A percentile compares a stretch with the other conserved stretches of the same genome.
Evolutionary conservation across 257 asterid species (phyloP).

Genomic region (Coffea canephora): DNA sequence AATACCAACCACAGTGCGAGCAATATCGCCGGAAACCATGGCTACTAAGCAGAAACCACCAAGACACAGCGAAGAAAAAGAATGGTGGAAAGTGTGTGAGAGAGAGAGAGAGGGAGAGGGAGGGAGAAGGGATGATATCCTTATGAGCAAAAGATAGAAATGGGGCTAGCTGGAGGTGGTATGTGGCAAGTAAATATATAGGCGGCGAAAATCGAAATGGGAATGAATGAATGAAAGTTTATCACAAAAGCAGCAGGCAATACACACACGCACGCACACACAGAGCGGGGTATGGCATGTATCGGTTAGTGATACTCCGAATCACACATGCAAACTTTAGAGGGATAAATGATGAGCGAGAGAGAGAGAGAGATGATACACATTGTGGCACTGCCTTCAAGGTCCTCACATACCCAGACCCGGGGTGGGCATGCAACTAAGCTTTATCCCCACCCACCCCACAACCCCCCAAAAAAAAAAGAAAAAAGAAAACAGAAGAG

Average conservation of each 20-base stretch:
- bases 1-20: constrained; percentile 60
- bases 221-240: constrained; percentile 20
- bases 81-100: not conserved
- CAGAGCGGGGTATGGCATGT: constrained; percentile 53
- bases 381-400: constrained; percentile 51
- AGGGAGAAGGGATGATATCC: too few species aligned
- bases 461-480: too few species aligned
- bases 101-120: too few species aligned
- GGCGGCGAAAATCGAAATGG: constrained; percentile 19
- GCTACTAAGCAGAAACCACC: not conserved
- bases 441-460: too few species aligned
- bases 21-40: constrained; percentile 49
- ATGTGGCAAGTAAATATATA: constrained; percentile 20
- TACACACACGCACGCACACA: too few species aligned
- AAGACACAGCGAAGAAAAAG: not conserved
- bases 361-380: constrained; percentile 6
- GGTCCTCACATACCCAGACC: constrained; percentile 11
- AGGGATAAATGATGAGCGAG: constrained; percentile 28
- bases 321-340: constrained; percentile 6
- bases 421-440: too few species aligned
- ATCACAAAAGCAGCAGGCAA: not conserved
- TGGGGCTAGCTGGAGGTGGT: not conserved
- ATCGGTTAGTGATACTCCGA: constrained; percentile 31
- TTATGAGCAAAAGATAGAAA: not conserved
- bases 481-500: too few species aligned